A percentile compares a stretch with the other conserved stretches of the same genome.
Conservation (phyloP, 495 filamentous ascomycete genomes). For the Pseudotulostoma volvatum region DNA sequence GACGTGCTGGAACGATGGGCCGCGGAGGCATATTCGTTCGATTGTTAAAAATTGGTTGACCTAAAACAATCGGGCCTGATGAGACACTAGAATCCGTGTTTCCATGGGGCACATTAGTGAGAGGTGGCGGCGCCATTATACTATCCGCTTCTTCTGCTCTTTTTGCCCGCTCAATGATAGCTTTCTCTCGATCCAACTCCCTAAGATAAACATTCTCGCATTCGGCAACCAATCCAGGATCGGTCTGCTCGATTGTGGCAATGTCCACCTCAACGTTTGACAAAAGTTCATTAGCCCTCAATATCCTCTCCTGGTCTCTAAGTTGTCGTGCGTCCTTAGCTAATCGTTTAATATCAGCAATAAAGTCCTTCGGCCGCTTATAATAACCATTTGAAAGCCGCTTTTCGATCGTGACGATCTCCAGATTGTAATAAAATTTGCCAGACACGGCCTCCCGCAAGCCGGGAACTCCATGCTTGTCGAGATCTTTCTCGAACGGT, state of each 20-base stretch:
- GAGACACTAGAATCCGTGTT: constrained; percentile 28
- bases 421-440: constrained; percentile 88
- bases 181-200: constrained; percentile 52
- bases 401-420: constrained; percentile 86
- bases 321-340: constrained; percentile 64
- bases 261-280: constrained; percentile 90
- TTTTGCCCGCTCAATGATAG: constrained; percentile 42
- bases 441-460: constrained; percentile 50
- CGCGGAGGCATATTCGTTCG: constrained; percentile 34
- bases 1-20: constrained; percentile 9
- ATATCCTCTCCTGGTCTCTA: constrained; percentile 56
- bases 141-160: constrained; percentile 31
- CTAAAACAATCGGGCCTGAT: constrained; percentile 44
- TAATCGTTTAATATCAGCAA: constrained; percentile 67
- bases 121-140: constrained; percentile 8
- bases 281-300: constrained; percentile 79
- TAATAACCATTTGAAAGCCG: constrained; percentile 91
- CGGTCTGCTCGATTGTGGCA: constrained; percentile 42
- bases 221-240: constrained; percentile 47
- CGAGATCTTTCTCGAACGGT: constrained; percentile 58
- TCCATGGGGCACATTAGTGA: constrained; percentile 28
- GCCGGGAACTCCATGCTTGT: constrained; percentile 57
- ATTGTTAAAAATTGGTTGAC: constrained; percentile 35
- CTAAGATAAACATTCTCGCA: constrained; percentile 60
- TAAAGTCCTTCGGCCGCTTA: constrained; percentile 70